Evolutionary conservation across 1,284 basidiomycete species (phyloP), one percentile per base, ranked within the genome.

Genomic region (Malassezia globosa): DNA sequence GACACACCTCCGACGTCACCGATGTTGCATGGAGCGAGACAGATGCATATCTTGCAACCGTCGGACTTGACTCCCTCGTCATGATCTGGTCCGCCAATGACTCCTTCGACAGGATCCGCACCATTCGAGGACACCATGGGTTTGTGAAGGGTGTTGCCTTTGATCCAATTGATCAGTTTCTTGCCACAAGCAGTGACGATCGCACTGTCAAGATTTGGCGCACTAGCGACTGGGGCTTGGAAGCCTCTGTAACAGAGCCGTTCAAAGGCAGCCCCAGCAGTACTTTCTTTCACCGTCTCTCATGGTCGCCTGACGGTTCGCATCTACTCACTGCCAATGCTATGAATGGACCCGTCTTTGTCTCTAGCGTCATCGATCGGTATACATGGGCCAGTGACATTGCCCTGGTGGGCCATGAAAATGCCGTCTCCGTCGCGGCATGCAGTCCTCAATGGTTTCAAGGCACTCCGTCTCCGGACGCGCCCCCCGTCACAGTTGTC

Each of bases 111-210:
- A 36, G 56, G 13, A 71, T 96, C 39, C 77, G 79, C 38, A 86
- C 83, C 65, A 79, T 99, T 26, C 84, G 87, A 51, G 81, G 82
- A 46, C 94, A 97, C 69, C 82, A 87, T 64, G 90, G 90, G 5
- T 96, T 96, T 71, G 89, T 99, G 60, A 97, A 99, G 73, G 94
- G 94, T 46, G 87, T 99, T 41, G 89, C 87, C 63, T 99, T 90
- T 81, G 94, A 99, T 73, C 92, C 94, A 1, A 85, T 92, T 4
- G 92, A 92, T 38, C 85, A 95, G 72, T 96, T 83, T 68, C 80
- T 99, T 44, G 63, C 62, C 11, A 66, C 55, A 0, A 82, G 90
- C 73, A 92, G 88, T 11, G 92, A 96, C 72, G 94, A 97, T 74
- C 82, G 87, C 70, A 84, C 85, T 2, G 85, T 96, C 56, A 92